Base-by-base conservation (phyloP, 495 filamentous ascomycete species). In the Neurospora discreta region DNA sequence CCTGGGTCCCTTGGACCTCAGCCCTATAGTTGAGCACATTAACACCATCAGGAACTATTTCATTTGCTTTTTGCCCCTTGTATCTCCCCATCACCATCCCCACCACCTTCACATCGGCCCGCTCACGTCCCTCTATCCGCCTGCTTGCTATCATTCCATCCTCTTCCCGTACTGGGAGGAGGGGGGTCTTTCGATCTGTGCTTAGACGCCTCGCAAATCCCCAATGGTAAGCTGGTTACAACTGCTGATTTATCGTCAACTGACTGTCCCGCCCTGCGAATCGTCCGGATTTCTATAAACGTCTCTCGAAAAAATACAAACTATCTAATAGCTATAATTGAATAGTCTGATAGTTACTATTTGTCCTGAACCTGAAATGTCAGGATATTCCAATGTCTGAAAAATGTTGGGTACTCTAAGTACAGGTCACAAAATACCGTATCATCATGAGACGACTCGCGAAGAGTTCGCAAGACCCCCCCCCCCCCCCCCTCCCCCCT, bases 1-100 rank as follows among this genome's bases (percentile, higher is more conserved):
- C 58, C 8, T 3, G 16, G 40, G 23, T 15, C n/a, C 20, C 72
- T 69, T 73, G 58, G 58, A 40, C 46, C 67, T 70, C 43, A 70
- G 68, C 41, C 70, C 71, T 77, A 78, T 74, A 75, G 67, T 46
- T 26, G 68, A 40, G 26, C 44, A 42, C 72, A 71, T 74, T 78
- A 78, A 78, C 72, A 65, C 71, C 60, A 65, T 71, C 69, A 23
- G 67, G 39, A 46, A 18, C 40, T 42, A 38, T 73, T 68, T 65
- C 70, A 73, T 75, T 78, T 73, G 75, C 73, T 75, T 60, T 60
- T 60, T 30, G 13, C 52, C 52, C 46, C 23, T 30, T 26, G 46
- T 26, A 60, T 60, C 20, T 52, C 44, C 20, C 46, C 46, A 58
- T 58, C 46, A 26, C 11, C 52, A 60, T 65, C 52, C 26, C 52